phyloP scores from a whole-genome alignment of 176 grass and related monocot genomes.

The Oryza longistaminata region DNA sequence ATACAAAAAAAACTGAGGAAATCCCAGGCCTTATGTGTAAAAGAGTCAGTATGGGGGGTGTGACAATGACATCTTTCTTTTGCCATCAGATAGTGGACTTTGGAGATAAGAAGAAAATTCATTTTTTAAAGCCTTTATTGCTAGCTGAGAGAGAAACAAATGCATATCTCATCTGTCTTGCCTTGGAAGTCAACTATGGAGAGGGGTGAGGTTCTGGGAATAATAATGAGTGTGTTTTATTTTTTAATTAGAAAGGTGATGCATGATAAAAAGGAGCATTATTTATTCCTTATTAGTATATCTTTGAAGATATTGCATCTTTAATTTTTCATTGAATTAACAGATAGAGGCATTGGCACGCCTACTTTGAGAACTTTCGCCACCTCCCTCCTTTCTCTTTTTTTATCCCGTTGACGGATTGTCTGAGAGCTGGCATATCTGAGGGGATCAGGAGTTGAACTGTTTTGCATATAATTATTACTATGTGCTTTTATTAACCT shows the following conservation, averaged over 20 bases:
- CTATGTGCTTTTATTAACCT: neutral
- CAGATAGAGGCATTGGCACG: neutral
- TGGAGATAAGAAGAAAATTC: slow-evolving; percentile 30
- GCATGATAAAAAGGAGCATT: slow-evolving; percentile 34
- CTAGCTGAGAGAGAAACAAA: neutral
- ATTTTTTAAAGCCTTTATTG: slow-evolving; percentile 44
- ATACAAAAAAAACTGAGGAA: neutral
- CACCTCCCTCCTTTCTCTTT: neutral
- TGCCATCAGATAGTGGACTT: slow-evolving; percentile 56
- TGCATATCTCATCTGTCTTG: slow-evolving; percentile 34
- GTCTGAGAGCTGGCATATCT: slow-evolving; percentile 43
- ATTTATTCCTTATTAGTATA: slow-evolving; percentile 12
- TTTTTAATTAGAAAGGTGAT: neutral
- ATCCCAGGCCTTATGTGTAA: neutral
- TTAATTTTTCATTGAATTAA: neutral
- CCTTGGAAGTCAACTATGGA: slow-evolving; percentile 54
- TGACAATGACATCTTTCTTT: slow-evolving; percentile 34
- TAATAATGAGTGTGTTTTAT: slow-evolving; percentile 23
- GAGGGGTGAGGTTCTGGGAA: neutral
- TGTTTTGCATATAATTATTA: slow-evolving; percentile 11
- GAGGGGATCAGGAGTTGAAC: slow-evolving; percentile 22
- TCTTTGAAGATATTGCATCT: slow-evolving; percentile 29
- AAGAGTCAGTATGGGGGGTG: neutral
- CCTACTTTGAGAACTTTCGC: slow-evolving; percentile 26
- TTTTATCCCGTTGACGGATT: slow-evolving; percentile 46